Conservation (phyloP, 305 asterid genomes). For the Andrographis paniculata region DNA sequence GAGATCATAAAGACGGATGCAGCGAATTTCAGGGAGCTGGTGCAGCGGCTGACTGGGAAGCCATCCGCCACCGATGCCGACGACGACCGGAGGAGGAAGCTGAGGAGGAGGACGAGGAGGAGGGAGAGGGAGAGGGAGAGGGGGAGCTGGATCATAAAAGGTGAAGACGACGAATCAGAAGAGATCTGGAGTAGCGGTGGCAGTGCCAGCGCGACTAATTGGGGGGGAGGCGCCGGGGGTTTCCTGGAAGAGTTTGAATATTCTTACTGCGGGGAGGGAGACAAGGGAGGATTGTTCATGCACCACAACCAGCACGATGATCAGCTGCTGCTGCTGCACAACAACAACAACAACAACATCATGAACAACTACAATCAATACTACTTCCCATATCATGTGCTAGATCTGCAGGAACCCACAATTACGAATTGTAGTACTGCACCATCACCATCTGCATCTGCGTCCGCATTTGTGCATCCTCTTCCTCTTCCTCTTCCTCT, state of each 20-base stretch:
- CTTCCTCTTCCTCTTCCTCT: too few species aligned
- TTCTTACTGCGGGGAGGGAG: slow-evolving; percentile 32
- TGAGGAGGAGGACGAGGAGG: not conserved
- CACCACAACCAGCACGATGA: too few species aligned
- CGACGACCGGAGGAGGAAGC: slow-evolving; percentile 5
- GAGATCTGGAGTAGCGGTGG: slow-evolving; percentile 40
- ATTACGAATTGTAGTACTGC: too few species aligned
- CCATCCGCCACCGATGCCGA: slow-evolving; percentile 29
- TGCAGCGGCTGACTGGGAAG: slow-evolving; percentile 90
- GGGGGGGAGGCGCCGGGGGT: slow-evolving; percentile 48
- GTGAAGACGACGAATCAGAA: slow-evolving; percentile 25
- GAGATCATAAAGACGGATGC: slow-evolving; percentile 89
- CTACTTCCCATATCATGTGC: too few species aligned
- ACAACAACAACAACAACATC: too few species aligned
- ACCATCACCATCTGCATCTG: too few species aligned
- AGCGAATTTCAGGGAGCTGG: slow-evolving; percentile 70
- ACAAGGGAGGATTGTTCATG: too few species aligned
- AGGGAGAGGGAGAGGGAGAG: slow-evolving; percentile 8
- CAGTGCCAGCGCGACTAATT: not conserved
- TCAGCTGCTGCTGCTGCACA: too few species aligned
- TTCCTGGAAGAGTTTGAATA: slow-evolving; percentile 60
- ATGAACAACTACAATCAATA: too few species aligned
- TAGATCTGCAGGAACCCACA: too few species aligned
- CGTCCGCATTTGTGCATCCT: too few species aligned
- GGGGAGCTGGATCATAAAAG: not conserved